Evolutionary conservation across 345 rosid genomes (phyloP).

Genomic region (Brassica napus): Da-Ae NC_063450.1:24606001-24606500

Average conservation of each 20-base stretch:
- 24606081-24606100: background rate
- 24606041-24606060: conserved; percentile 20
- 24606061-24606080: conserved; percentile 22
- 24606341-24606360: background rate
- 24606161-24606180: conserved; percentile 3
- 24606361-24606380: background rate
- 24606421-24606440: background rate
- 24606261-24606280: conserved; percentile 33
- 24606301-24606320: conserved; percentile 4
- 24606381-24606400: background rate
- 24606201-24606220: conserved; percentile 7
- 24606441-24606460: background rate
- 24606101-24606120: background rate
- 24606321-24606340: conserved; percentile 9
- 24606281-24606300: conserved; percentile 30
- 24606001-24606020: background rate
- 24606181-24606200: conserved; percentile 6
- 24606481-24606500: conserved; percentile 8
- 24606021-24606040: conserved; percentile 10
- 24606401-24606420: background rate
- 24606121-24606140: background rate
- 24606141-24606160: background rate
- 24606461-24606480: background rate
- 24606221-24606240: background rate
- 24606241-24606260: background rate